Conservation (phyloP, 192 early-diverging fungal genomes). For the Phlyctochytrium bullatum region DNA sequence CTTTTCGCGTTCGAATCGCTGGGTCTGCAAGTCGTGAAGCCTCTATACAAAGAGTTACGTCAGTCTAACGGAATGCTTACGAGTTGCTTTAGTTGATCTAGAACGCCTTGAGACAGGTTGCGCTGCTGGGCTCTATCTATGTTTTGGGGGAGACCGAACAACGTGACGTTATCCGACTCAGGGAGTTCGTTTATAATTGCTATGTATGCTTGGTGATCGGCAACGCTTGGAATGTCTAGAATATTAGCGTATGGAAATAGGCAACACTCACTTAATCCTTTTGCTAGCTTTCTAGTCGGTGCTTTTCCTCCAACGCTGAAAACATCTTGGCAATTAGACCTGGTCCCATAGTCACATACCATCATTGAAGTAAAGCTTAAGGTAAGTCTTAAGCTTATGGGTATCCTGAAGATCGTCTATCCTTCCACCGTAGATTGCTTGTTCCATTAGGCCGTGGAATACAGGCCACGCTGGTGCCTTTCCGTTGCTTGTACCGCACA, state of each 20-base stretch:
- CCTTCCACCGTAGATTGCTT: conserved; percentile 61
- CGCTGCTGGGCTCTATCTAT: conserved; percentile 47
- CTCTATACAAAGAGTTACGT: conserved; percentile 21
- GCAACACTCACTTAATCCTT: conserved; percentile 34
- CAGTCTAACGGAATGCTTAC: conserved; percentile 24
- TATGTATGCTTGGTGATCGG: conserved; percentile 39
- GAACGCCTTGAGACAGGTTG: conserved; percentile 29
- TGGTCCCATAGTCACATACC: conserved; percentile 22
- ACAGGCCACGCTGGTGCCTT: conserved; percentile 46
- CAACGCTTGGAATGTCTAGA: conserved; percentile 30
- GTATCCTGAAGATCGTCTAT: conserved; percentile 54
- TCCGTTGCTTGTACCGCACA: conserved; percentile 25
- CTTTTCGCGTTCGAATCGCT: conserved; percentile 42
- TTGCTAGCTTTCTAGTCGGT: conserved; percentile 43
- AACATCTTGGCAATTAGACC: conserved; percentile 29
- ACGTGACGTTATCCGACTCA: conserved; percentile 42
- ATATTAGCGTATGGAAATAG: conserved; percentile 5
- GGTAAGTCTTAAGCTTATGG: conserved; percentile 44
- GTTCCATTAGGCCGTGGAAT: conserved; percentile 51
- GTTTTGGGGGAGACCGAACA: conserved; percentile 52
- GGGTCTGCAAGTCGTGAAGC: conserved; percentile 27
- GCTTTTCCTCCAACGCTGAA: conserved; percentile 35
- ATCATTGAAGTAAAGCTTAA: conserved; percentile 54
- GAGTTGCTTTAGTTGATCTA: conserved; percentile 40
- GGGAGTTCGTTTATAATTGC: conserved; percentile 43